Evolutionary conservation across 78 protist species (phyloP), one percentile per base, ranked within the genome.

Genomic region (slime mould (Dictyostelium discoideum)): DNA sequence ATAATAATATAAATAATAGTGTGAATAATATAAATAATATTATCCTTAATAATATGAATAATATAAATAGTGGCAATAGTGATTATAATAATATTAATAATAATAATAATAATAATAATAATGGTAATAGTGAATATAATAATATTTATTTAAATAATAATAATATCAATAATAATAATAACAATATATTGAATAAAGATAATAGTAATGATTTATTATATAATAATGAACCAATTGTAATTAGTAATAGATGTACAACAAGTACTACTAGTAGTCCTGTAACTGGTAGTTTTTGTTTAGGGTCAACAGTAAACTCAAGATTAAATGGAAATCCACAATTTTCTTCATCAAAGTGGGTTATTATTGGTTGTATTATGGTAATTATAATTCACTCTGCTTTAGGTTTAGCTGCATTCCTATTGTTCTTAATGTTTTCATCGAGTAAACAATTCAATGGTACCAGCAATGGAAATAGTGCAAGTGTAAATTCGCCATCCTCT

Each of bases 261-360:
- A 74, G 81, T 74, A 26, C 81, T 29, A 74, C 24, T 5, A 74
- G 48, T 37, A 69, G 77, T 11, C 77, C 77, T 10, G 77, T 69
- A 10, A 69, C 42, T 26, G 77, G 77, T 24, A 50, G 84, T 44
- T 39, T 79, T 11, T 37, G 44, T 87, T 37, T 74, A 14, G 42
- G 40, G 6, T 44, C 79, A 57, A 11, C 42, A 50, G 8, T 60
- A 10, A 60, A 26, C n/a, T 3, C 79, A 29, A 57, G 76, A 89
- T 46, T 89, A 5, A 60, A 80, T 46, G 65, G 87, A 18, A 63
- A 65, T 69, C 76, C 73, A n/a, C 95, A 90, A 90, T 29, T 90
- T 4, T 90, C 95, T 5, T 40, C 85, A 14, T 90, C 95, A 8
- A 80, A 82, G 54, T 90, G 95, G 95, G 11, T 90, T 4, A 48